Evolutionary conservation across 2,329 filamentous ascomycete genomes (phyloP).

Genomic region (Epichloe festucae): DNA sequence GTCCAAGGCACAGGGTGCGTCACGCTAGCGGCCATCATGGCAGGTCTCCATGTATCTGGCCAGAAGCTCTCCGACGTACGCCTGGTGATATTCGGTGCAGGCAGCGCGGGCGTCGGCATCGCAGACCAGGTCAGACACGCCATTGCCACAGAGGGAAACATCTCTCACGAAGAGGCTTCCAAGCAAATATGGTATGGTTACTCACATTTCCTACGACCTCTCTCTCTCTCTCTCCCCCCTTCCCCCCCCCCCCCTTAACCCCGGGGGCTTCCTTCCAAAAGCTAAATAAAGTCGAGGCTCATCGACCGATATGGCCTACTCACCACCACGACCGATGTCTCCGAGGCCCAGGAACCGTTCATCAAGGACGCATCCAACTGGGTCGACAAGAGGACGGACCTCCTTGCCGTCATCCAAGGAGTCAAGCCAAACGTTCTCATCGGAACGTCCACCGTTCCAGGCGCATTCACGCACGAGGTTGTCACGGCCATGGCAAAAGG

Average conservation of each 20-base stretch:
- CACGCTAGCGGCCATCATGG: conserved; percentile 69
- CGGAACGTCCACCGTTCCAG: conserved; percentile 69
- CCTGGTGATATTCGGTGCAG: conserved; percentile 67
- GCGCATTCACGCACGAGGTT: conserved; percentile 61
- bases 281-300: conserved; percentile 36
- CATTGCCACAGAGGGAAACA: conserved; percentile 54
- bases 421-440: conserved; percentile 72
- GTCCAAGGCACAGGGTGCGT: conserved; percentile 84
- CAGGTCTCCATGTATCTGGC: conserved; percentile 56
- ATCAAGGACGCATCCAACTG: conserved; percentile 53
- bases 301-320: conserved; percentile 73
- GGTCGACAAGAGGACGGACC: conserved; percentile 39
- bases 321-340: conserved; percentile 48
- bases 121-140: conserved; percentile 75
- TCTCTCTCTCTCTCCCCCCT: neutral
- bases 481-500: conserved; percentile 65
- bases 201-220: too few species aligned
- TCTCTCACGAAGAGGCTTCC: conserved; percentile 59
- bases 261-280: neutral
- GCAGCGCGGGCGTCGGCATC: conserved; percentile 73
- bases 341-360: conserved; percentile 53
- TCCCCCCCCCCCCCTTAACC: neutral
- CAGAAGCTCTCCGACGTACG: conserved; percentile 54
- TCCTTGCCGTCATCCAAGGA: conserved; percentile 54
- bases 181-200: conserved; percentile 60